Evolutionary conservation across 192 early-diverging fungal genomes (phyloP).

Genomic region (Mortierella hygrophila): DNA sequence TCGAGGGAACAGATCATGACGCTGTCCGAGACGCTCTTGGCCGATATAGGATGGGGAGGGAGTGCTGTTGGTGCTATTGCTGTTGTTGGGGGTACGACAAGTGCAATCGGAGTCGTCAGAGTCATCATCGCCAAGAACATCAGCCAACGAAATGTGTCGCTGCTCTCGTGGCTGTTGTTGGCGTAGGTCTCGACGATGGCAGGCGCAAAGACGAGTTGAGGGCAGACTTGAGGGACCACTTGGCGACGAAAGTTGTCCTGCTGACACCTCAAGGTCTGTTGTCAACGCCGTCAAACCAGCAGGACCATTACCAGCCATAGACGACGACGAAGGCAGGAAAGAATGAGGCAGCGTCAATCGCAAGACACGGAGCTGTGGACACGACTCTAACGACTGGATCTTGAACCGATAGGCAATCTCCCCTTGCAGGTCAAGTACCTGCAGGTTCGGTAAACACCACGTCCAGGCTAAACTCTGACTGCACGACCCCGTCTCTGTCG

Average conservation of each 20-base stretch:
- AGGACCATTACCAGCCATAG: background rate
- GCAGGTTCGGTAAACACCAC: constrained; percentile 30
- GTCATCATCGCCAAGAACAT: constrained; percentile 1
- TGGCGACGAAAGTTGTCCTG: background rate
- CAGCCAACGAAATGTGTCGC: background rate
- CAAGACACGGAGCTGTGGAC: constrained; percentile 28
- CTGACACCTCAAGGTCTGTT: background rate
- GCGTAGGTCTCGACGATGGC: background rate
- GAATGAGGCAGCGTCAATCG: constrained; percentile 31
- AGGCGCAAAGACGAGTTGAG: background rate
- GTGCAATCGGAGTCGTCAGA: background rate
- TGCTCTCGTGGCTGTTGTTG: background rate
- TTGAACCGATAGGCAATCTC: constrained; percentile 42
- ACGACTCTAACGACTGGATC: constrained; percentile 25
- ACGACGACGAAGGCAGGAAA: background rate
- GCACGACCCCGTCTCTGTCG: constrained; percentile 21
- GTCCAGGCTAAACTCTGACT: constrained; percentile 26
- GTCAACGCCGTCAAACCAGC: background rate
- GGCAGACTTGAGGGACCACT: background rate
- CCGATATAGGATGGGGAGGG: background rate
- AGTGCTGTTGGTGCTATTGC: background rate
- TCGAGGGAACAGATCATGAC: background rate
- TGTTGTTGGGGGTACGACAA: background rate
- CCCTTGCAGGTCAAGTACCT: constrained; percentile 40
- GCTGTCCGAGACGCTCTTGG: background rate